Conservation (phyloP, 2,329 filamentous ascomycete species). For the Tolypocladium inflatum region DNA sequence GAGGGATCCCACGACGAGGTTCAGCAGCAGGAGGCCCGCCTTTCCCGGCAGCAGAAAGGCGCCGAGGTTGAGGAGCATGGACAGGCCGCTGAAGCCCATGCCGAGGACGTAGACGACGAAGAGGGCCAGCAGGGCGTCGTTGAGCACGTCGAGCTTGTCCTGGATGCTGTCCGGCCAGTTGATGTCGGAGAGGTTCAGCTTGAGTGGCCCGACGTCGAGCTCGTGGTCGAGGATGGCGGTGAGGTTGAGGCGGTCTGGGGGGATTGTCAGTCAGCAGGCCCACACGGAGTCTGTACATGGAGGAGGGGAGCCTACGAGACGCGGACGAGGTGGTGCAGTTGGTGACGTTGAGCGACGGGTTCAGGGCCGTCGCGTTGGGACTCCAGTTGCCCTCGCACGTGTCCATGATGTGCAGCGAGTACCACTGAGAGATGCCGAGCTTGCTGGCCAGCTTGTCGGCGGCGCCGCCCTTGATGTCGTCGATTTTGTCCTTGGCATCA, state of each 20-base stretch:
- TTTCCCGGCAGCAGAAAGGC: constrained; percentile 23
- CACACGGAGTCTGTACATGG: neutral
- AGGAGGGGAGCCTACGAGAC: constrained; percentile 21
- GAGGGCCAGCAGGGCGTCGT: constrained; percentile 35
- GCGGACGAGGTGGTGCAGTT: constrained; percentile 32
- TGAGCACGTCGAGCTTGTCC: constrained; percentile 38
- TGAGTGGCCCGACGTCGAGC: constrained; percentile 32
- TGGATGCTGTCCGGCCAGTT: constrained; percentile 34
- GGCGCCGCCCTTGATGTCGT: constrained; percentile 28
- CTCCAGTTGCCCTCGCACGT: constrained; percentile 35
- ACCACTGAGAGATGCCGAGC: constrained; percentile 41
- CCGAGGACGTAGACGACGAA: constrained; percentile 40
- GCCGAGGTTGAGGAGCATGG: constrained; percentile 28
- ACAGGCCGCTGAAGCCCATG: constrained; percentile 30
- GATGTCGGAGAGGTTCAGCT: constrained; percentile 35
- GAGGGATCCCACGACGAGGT: constrained; percentile 26
- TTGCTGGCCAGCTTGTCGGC: constrained; percentile 29
- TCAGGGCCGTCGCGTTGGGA: constrained; percentile 29
- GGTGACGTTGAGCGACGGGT: constrained; percentile 30
- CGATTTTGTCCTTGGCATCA: constrained; percentile 25
- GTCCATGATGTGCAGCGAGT: constrained; percentile 39
- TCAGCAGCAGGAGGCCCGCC: constrained; percentile 19
- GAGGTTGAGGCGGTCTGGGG: constrained; percentile 33
- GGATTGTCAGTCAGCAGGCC: neutral
- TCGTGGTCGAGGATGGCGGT: constrained; percentile 35